Percentiles rank a stretch among this genome's conserved stretches.
phyloP scores from a whole-genome alignment of 768 basidiomycete genomes.

The Mycena vulgaris region DNA sequence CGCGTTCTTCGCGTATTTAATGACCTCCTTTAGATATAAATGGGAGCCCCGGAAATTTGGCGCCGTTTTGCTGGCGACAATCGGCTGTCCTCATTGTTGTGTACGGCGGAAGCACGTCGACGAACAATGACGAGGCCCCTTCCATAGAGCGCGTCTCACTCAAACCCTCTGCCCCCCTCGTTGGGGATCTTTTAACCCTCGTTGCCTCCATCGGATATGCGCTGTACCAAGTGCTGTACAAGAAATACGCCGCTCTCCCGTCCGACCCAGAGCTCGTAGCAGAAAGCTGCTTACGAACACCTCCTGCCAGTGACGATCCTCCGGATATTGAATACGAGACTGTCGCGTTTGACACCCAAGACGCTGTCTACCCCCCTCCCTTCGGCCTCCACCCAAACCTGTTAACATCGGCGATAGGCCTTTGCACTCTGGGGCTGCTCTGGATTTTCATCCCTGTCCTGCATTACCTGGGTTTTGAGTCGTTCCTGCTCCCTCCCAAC shows the following conservation, averaged over 20 bases:
- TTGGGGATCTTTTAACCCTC: constrained; percentile 84
- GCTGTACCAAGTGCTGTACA: constrained; percentile 89
- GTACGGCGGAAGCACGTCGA: constrained; percentile 75
- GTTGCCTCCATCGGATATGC: constrained; percentile 81
- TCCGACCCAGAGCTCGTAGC: constrained; percentile 69
- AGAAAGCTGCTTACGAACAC: constrained; percentile 60
- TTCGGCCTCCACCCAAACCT: constrained; percentile 91
- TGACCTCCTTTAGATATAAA: constrained; percentile 78
- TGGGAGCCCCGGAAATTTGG: constrained; percentile 77
- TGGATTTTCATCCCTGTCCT: constrained; percentile 88
- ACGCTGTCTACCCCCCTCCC: constrained; percentile 72
- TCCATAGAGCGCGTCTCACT: constrained; percentile 32
- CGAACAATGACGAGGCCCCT: constrained; percentile 30
- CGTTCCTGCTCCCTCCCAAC: constrained; percentile 76
- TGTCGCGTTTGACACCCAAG: constrained; percentile 41
- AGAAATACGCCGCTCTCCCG: constrained; percentile 80
- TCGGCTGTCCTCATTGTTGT: constrained; percentile 87
- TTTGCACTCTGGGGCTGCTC: constrained; percentile 79
- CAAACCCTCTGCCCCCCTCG: constrained; percentile 67
- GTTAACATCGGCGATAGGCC: constrained; percentile 84
- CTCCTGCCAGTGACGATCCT: constrained; percentile 58
- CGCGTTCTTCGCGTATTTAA: constrained; percentile 92
- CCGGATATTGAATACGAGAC: constrained; percentile 31
- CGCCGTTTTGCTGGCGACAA: constrained; percentile 85
- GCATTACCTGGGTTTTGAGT: constrained; percentile 75